Conservation (phyloP, 768 basidiomycete genomes). For the Russula sp. region DNA sequence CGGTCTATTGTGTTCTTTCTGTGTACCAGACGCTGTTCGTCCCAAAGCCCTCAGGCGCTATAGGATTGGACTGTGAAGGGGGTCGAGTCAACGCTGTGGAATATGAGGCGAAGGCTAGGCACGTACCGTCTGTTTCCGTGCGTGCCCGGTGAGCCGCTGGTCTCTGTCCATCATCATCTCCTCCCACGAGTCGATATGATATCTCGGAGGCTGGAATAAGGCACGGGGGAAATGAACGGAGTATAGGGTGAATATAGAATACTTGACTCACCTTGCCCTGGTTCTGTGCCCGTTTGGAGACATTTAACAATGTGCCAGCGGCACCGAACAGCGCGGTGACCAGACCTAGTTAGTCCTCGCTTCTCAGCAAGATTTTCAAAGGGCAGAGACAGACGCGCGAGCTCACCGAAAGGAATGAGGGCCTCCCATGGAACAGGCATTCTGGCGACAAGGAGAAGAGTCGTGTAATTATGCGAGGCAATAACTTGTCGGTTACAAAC, state of each 20-base stretch:
- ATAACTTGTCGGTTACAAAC: too few relatives aligned
- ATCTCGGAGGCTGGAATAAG: constrained; percentile 63
- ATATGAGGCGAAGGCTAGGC: not conserved
- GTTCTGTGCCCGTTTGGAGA: constrained; percentile 75
- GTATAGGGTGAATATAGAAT: not conserved
- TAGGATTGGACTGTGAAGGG: constrained; percentile 52
- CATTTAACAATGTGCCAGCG: constrained; percentile 81
- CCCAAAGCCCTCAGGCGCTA: constrained; percentile 63
- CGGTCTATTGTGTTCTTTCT: constrained; percentile 24
- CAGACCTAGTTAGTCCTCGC: constrained; percentile 47
- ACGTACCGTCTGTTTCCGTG: constrained; percentile 80
- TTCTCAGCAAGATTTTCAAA: not conserved
- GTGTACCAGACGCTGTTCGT: constrained; percentile 74
- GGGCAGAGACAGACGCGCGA: not conserved
- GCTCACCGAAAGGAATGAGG: constrained; percentile 85
- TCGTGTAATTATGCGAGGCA: not conserved
- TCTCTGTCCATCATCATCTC: constrained; percentile 96
- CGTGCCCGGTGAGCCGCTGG: constrained; percentile 77
- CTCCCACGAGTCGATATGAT: constrained; percentile 86
- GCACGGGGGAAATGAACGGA: not conserved
- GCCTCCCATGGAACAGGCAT: constrained; percentile 99
- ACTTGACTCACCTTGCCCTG: constrained; percentile 69
- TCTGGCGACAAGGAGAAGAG: constrained; percentile 23
- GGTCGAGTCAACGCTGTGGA: not conserved
- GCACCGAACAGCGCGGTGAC: constrained; percentile 84